Conservation (phyloP, 1,139 yeast species). For the Sporopachydermia cereana region DNA sequence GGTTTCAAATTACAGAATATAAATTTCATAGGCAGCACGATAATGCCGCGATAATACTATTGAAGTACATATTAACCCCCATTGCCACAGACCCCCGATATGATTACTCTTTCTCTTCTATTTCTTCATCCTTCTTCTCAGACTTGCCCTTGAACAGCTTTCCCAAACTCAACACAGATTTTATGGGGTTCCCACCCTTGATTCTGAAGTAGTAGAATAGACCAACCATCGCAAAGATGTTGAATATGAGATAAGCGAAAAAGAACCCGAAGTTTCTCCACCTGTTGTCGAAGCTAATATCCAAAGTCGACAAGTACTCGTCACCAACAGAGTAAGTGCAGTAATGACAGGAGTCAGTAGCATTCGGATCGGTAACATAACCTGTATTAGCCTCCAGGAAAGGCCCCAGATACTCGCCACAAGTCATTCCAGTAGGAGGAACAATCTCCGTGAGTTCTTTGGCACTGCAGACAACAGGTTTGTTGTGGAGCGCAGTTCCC, state of each 20-base stretch:
- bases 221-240: slow-evolving; percentile 34
- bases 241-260: slow-evolving; percentile 45
- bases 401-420: slow-evolving; percentile 20
- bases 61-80: too few species aligned
- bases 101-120: too few species aligned
- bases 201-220: slow-evolving; percentile 31
- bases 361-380: slow-evolving; percentile 35
- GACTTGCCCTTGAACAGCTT: background rate
- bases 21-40: too few species aligned
- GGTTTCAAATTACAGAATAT: too few species aligned
- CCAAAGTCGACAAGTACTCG: slow-evolving; percentile 29
- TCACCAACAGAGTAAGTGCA: slow-evolving; percentile 36
- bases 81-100: too few species aligned
- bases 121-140: too few species aligned
- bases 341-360: slow-evolving; percentile 33
- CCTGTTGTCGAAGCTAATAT: slow-evolving; percentile 31
- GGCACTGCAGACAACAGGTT: slow-evolving; percentile 20
- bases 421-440: slow-evolving; percentile 27
- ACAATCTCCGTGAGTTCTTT: slow-evolving; percentile 21
- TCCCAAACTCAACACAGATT: background rate
- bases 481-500: slow-evolving; percentile 17
- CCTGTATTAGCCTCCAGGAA: slow-evolving; percentile 25
- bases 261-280: slow-evolving; percentile 60
- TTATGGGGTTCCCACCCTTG: slow-evolving; percentile 6
- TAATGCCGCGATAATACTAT: too few species aligned